These are phyloP conservation scores for Chiua virens DNA, from an alignment of 768 basidiomycete genomes.

Conservation along the genomic window DNA sequence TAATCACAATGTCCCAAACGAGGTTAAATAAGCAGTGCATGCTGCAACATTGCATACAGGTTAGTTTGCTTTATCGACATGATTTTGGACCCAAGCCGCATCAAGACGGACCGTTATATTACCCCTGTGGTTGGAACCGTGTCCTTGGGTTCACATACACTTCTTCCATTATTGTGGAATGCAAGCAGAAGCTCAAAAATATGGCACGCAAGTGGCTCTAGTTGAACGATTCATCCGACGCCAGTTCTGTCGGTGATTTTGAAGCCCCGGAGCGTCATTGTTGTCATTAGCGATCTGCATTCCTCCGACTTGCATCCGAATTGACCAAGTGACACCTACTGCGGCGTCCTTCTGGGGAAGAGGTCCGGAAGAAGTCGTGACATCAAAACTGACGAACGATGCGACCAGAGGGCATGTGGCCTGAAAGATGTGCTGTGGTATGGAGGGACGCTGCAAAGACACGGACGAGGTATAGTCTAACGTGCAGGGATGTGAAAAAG, in stretches of 20 bases:
- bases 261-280: conserved; percentile 82
- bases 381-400: conserved; percentile 56
- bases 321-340: conserved; percentile 48
- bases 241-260: conserved; percentile 75
- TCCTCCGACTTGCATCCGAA: conserved; percentile 76
- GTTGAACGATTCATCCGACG: conserved; percentile 56
- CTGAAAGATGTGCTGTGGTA: too few relatives aligned
- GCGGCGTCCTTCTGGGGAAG: conserved; percentile 26
- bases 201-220: conserved; percentile 34
- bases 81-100: conserved; percentile 60
- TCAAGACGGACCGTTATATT: conserved; percentile 88
- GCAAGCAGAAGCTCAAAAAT: conserved; percentile 8
- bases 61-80: not conserved
- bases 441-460: conserved; percentile 55
- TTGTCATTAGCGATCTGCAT: conserved; percentile 73
- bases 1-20: conserved; percentile 90
- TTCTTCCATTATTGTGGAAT: conserved; percentile 68
- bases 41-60: conserved; percentile 9
- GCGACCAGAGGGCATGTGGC: too few relatives aligned
- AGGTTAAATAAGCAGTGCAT: conserved; percentile 42
- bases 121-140: conserved; percentile 89
- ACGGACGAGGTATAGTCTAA: conserved; percentile 72
- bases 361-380: conserved; percentile 29
- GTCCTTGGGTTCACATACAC: conserved; percentile 77
- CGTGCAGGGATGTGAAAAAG: conserved; percentile 79